Evolutionary conservation across 768 basidiomycete genomes (phyloP), one percentile per base, ranked within the genome.

Genomic region (Auricularia heimuer): DNA sequence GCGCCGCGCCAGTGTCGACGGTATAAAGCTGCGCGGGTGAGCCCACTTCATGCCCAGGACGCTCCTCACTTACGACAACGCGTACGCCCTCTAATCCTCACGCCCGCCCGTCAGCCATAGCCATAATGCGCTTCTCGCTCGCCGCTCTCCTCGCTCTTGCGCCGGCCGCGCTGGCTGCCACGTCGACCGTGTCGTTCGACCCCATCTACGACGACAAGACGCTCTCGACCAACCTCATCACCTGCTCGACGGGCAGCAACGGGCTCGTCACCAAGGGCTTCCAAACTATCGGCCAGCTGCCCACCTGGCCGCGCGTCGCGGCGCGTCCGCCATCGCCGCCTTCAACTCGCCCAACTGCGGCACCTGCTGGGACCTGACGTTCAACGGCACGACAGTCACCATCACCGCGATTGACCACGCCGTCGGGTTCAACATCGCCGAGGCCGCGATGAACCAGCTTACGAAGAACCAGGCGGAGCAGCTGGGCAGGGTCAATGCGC

Each of bases 281-380:
- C 73, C 77, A 73, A 3, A 85, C 79, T 44, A 82, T 86, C 62
- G 77, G 75, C 14, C 74, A 75, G 44, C 72, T 88, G 35, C 85
- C 86, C 2, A 74, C 73, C 58, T 89, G 85, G 77, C 85, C 86
- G 0, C 71, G 76, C 72, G 83, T 88, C 69, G 84, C 36, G 86
- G 82, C 1, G 82, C 78, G 0, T 75, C 77, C 16, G 83, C 79
- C 44, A 75, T 88, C 64, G 72, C 72, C 4, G 80, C 79, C 34
- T 87, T 75, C 73, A 78, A 83, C 70, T 86, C 84, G 1, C 66
- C 72, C 1, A 74, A 76, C 54, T 88, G 86, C 68, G 85, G 84
- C 1, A 78, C 80, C 33, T 88, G 87, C 73, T 88, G 85, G 85
- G 64, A 77, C 65, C 70, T 88, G 67, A 79, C 81, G 4, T 86